Base-by-base conservation (phyloP, 2,329 filamentous ascomycete species). In the Xylariomycetidae sp. region DNA sequence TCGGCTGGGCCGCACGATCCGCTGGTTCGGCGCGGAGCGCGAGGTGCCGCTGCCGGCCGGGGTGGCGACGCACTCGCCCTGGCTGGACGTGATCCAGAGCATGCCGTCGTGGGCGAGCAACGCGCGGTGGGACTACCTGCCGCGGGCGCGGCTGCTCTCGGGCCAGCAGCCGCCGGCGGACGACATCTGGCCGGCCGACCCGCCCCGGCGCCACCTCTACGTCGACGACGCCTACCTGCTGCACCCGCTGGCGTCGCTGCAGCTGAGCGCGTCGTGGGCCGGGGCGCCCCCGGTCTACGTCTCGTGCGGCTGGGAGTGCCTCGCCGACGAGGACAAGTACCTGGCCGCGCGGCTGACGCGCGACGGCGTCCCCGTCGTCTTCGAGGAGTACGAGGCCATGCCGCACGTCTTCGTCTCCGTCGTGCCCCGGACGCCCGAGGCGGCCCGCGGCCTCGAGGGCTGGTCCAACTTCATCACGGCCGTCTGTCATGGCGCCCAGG, bases 361-460 rank as follows among this genome's bases (percentile, higher is more conserved):
- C 6, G 74, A 83, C 28, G 77, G 74, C 5, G 80, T 82, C 1
- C 51, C 50, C 0, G 74, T 89, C 0, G 67, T 76, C 4, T 83
- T 80, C 49, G 77, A 85, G 53, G 76, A 87, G 59, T 92, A 80
- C 53, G 80, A 88, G 55, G 82, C 77, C 3, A 90, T 90, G 85
- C 84, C 86, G 34, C 85, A 89, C 59, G 80, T 76, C 46, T 90
- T 87, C 51, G 75, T 72, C 1, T 49, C 78, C 42, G 42, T 85
- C 2, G 59, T 86, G 35, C 57, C 66, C 2, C 57, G 60, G 4
- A 53, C 69, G 3, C 51, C 64, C 2, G 66, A 60, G 18, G 61
- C 70, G 3, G 60, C 52, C 44, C 65, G 70, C 30, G 83, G 77
- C 47, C 70, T 77, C 37, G 56, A 67, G 11, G 61, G 63, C 3